phyloP scores from a whole-genome alignment of 2,329 filamentous ascomycete genomes.

The Cordyceps farinosa region DNA sequence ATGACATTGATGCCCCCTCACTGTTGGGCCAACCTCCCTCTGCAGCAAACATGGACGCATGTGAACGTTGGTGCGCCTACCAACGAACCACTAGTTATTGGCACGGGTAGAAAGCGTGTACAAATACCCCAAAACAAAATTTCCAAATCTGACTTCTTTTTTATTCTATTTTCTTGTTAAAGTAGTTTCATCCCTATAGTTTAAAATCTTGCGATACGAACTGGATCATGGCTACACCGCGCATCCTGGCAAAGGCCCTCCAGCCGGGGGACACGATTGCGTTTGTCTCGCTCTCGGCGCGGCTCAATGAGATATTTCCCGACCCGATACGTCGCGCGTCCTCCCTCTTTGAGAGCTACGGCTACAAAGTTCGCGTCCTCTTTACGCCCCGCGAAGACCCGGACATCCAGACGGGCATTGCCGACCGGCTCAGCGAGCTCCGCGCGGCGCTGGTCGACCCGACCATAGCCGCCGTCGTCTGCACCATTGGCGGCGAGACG shows the following conservation, averaged over 20 bases:
- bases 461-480: slow-evolving; percentile 34
- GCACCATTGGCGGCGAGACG: slow-evolving; percentile 37
- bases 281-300: slow-evolving; percentile 38
- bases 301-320: slow-evolving; percentile 32
- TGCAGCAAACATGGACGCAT: too few species aligned
- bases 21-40: too few species aligned
- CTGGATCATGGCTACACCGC: too few species aligned
- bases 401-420: slow-evolving; percentile 29
- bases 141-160: too few species aligned
- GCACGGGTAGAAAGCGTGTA: too few species aligned
- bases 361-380: slow-evolving; percentile 34
- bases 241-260: slow-evolving; percentile 22
- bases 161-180: too few species aligned
- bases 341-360: slow-evolving; percentile 28
- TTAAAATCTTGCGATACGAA: too few species aligned
- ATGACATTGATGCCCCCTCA: too few species aligned
- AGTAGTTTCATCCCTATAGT: too few species aligned
- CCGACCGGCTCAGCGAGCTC: slow-evolving; percentile 36
- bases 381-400: slow-evolving; percentile 21
- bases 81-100: too few species aligned
- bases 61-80: too few species aligned
- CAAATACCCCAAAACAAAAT: too few species aligned
- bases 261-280: slow-evolving; percentile 36
- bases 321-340: slow-evolving; percentile 30
- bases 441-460: slow-evolving; percentile 37